Evolutionary conservation across 2,329 filamentous ascomycete species (phyloP).

Genomic region (Fusarium aywerte): DNA sequence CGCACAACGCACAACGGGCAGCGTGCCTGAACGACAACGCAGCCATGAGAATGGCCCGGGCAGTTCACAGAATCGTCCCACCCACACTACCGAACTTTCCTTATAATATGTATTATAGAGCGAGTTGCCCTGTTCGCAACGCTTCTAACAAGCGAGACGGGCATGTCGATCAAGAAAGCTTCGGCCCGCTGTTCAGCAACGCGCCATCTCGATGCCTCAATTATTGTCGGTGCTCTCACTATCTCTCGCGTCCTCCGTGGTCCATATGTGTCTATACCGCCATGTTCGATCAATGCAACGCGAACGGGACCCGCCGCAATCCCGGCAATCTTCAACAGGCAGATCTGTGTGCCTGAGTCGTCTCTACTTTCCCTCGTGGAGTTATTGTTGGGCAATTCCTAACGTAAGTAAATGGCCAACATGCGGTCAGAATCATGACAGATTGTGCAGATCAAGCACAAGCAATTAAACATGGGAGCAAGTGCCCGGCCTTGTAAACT

Average conservation of each 20-base stretch:
- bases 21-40: constrained; percentile 19
- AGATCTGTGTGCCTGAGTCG: constrained; percentile 24
- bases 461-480: constrained; percentile 15
- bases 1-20: constrained; percentile 18
- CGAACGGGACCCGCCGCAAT: constrained; percentile 12
- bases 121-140: constrained; percentile 19
- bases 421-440: constrained; percentile 22
- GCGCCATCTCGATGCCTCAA: constrained; percentile 17
- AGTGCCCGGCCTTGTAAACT: constrained; percentile 1
- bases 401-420: constrained; percentile 17
- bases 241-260: background rate
- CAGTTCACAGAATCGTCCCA: constrained; percentile 14
- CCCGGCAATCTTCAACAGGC: constrained; percentile 23
- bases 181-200: constrained; percentile 36
- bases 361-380: constrained; percentile 19
- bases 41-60: constrained; percentile 21
- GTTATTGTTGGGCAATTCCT: background rate
- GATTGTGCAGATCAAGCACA: constrained; percentile 14
- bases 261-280: constrained; percentile 2
- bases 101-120: background rate
- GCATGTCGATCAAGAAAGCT: constrained; percentile 38
- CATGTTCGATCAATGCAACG: constrained; percentile 12
- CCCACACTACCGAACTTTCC: constrained; percentile 9
- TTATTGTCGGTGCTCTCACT: background rate
- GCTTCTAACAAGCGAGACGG: constrained; percentile 33